Conservation (phyloP, 768 basidiomycete species). For the Leccinum disarticulatum region DNA sequence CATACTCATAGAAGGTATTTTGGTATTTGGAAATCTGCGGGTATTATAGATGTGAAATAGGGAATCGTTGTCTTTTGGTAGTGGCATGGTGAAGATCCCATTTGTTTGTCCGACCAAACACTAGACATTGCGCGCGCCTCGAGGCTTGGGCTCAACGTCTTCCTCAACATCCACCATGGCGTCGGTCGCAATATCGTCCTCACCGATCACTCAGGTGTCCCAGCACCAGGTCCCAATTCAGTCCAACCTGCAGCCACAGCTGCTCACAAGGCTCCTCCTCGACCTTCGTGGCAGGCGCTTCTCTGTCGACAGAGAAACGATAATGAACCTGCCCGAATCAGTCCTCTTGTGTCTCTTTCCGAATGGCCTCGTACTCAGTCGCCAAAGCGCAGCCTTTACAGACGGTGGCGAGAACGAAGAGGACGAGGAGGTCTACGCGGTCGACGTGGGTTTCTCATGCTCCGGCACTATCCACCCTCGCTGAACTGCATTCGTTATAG, state of each 20-base stretch:
- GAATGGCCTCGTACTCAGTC: constrained; percentile 90
- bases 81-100: neutral
- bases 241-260: constrained; percentile 77
- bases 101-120: constrained; percentile 34
- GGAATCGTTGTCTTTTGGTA: neutral
- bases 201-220: constrained; percentile 55
- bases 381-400: constrained; percentile 75
- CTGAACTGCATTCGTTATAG: constrained; percentile 41
- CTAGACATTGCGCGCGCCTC: constrained; percentile 26
- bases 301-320: constrained; percentile 93
- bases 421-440: constrained; percentile 90
- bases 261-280: constrained; percentile 84
- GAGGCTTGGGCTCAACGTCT: constrained; percentile 26
- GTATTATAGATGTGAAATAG: constrained; percentile 22
- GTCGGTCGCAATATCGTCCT: constrained; percentile 46
- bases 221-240: constrained; percentile 57
- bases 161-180: constrained; percentile 35
- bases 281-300: constrained; percentile 91
- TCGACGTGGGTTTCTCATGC: constrained; percentile 69
- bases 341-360: constrained; percentile 96
- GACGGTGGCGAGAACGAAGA: constrained; percentile 76
- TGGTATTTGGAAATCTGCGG: constrained; percentile 10
- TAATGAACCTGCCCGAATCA: constrained; percentile 98
- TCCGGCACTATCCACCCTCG: constrained; percentile 3
- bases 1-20: constrained; percentile 21